A percentile compares a stretch with the other conserved stretches of the same genome.
Evolutionary conservation across 2,329 filamentous ascomycete species (phyloP).

Genomic region (Capronia epimyces): DNA sequence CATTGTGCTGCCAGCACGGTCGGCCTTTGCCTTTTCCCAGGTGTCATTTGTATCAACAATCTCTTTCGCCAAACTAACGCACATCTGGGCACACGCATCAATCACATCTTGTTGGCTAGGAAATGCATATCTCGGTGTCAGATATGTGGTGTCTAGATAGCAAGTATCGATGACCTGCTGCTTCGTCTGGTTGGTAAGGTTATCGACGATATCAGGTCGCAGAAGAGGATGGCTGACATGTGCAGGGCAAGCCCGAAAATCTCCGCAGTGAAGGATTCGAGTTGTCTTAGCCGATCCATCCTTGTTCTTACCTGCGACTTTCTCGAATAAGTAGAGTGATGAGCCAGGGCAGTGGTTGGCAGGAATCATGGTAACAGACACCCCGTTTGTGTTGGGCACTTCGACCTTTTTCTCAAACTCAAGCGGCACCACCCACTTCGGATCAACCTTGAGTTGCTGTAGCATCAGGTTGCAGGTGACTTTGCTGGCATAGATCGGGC

Average conservation of each 20-base stretch:
- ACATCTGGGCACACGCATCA: slow-evolving; percentile 78
- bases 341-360: slow-evolving; percentile 97
- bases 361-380: slow-evolving; percentile 85
- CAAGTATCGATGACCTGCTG: slow-evolving; percentile 91
- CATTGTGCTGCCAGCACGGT: slow-evolving; percentile 55
- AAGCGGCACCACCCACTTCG: slow-evolving; percentile 76
- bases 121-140: slow-evolving; percentile 93
- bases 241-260: slow-evolving; percentile 83
- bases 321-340: slow-evolving; percentile 89
- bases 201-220: slow-evolving; percentile 66
- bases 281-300: slow-evolving; percentile 54
- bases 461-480: slow-evolving; percentile 86
- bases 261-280: slow-evolving; percentile 87
- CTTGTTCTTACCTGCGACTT: slow-evolving; percentile 57
- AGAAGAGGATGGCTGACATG: slow-evolving; percentile 79
- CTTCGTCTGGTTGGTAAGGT: slow-evolving; percentile 61
- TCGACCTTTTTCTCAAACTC: slow-evolving; percentile 78
- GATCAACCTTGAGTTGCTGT: slow-evolving; percentile 77
- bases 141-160: slow-evolving; percentile 94
- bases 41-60: slow-evolving; percentile 52
- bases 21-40: slow-evolving; percentile 53
- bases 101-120: slow-evolving; percentile 86
- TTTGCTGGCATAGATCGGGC: slow-evolving; percentile 92
- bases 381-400: slow-evolving; percentile 75
- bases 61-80: slow-evolving; percentile 67